Evolutionary conservation across 352 stramenopile species (phyloP).

Genomic region (Phytopythium montanum): DNA sequence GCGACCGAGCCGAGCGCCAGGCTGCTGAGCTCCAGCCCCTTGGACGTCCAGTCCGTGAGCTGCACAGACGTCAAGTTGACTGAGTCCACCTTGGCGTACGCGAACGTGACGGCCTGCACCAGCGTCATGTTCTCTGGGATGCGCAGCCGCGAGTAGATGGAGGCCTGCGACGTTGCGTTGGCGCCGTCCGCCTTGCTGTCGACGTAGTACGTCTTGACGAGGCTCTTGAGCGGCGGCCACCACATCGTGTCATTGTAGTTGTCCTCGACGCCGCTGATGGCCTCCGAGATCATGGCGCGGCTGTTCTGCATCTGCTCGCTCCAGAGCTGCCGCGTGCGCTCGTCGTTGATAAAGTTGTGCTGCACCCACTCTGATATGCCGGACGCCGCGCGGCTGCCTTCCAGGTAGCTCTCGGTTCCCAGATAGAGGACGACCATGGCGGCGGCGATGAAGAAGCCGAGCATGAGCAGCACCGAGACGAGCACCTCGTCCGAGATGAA

Average conservation of each 20-base stretch:
- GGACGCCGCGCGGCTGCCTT: constrained; percentile 72
- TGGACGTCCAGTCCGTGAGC: constrained; percentile 84
- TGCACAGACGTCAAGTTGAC: constrained; percentile 84
- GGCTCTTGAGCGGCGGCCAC: constrained; percentile 78
- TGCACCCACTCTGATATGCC: constrained; percentile 80
- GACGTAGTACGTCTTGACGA: constrained; percentile 84
- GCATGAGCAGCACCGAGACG: constrained; percentile 71
- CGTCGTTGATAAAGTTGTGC: constrained; percentile 86
- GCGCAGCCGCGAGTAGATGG: constrained; percentile 48
- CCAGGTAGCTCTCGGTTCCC: constrained; percentile 82
- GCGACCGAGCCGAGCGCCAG: constrained; percentile 79
- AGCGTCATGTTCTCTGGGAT: constrained; percentile 84
- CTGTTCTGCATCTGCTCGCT: constrained; percentile 82
- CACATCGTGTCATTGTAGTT: constrained; percentile 90
- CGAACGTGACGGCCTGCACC: constrained; percentile 63
- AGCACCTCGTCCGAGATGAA: constrained; percentile 88
- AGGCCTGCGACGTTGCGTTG: constrained; percentile 40
- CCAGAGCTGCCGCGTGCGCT: constrained; percentile 76
- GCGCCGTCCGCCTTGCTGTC: constrained; percentile 57
- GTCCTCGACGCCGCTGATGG: constrained; percentile 72
- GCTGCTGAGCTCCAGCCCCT: constrained; percentile 77
- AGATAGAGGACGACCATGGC: constrained; percentile 82
- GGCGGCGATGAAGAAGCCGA: constrained; percentile 80
- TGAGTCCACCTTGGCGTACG: constrained; percentile 82
- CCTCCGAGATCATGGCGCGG: constrained; percentile 75